A percentile compares a stretch with the other conserved stretches of the same genome.
phyloP scores from a whole-genome alignment of 495 filamentous ascomycete genomes.

The Neurospora intermedia region DNA sequence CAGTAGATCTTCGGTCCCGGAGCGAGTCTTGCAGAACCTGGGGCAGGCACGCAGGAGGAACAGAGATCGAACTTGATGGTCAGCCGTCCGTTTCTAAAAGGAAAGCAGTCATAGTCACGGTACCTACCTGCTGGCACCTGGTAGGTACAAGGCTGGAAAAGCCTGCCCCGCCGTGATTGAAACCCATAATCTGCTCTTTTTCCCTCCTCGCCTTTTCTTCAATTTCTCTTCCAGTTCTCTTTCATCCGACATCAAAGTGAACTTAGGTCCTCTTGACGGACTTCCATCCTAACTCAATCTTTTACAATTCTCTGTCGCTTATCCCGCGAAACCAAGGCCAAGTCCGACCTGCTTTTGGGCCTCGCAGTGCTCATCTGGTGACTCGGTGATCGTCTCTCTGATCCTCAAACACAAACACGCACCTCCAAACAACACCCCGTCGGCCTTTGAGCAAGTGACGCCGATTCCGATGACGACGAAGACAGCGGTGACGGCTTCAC shows the following conservation, averaged over 20 bases:
- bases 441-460: background rate
- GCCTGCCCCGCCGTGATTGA: background rate
- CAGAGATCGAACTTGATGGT: background rate
- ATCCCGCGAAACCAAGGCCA: background rate
- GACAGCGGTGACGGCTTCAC: background rate
- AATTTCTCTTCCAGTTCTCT: background rate
- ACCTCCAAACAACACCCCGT: background rate
- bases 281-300: background rate
- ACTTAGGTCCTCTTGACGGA: background rate
- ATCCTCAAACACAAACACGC: background rate
- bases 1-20: background rate
- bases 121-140: background rate
- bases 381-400: background rate
- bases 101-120: background rate
- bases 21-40: background rate
- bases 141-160: background rate
- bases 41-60: background rate
- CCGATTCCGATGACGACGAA: background rate
- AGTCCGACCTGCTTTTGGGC: background rate
- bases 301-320: background rate
- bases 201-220: background rate
- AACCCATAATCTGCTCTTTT: background rate
- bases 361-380: background rate
- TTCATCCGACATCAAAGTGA: background rate
- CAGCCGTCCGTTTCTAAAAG: background rate